Evolutionary conservation across 1,284 basidiomycete genomes (phyloP).

Genomic region (Irpex lacteus): DNA sequence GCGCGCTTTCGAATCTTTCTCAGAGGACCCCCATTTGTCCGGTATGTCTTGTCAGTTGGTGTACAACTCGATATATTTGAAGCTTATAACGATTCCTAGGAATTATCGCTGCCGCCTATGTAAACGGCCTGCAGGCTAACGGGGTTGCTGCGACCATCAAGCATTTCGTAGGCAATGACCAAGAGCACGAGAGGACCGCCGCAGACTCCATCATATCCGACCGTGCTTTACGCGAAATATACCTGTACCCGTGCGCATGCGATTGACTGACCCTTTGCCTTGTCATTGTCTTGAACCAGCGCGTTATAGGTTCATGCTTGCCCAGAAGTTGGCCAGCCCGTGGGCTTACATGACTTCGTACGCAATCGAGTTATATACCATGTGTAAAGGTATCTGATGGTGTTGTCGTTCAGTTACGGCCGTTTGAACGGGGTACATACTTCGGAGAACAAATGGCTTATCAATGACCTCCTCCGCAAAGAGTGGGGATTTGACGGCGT

Average conservation of each 20-base stretch:
- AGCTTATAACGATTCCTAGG: constrained; percentile 32
- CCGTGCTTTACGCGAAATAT: constrained; percentile 66
- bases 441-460: constrained; percentile 53
- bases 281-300: constrained; percentile 1
- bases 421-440: constrained; percentile 62
- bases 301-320: constrained; percentile 55
- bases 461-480: constrained; percentile 57
- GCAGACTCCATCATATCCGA: constrained; percentile 61
- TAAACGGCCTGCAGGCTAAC: constrained; percentile 62
- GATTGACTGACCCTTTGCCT: constrained; percentile 1
- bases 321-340: constrained; percentile 56
- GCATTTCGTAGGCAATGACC: constrained; percentile 59
- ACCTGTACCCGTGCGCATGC: constrained; percentile 59
- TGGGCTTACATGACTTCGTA: constrained; percentile 66
- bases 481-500: constrained; percentile 71
- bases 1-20: constrained; percentile 69
- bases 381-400: constrained; percentile 8
- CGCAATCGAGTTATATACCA: constrained; percentile 16
- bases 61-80: neutral
- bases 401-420: constrained; percentile 47
- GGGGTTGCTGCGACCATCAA: constrained; percentile 58
- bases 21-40: constrained; percentile 64
- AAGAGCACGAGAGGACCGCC: constrained; percentile 63
- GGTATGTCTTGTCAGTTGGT: constrained; percentile 36
- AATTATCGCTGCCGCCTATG: constrained; percentile 57